A percentile compares a stretch with the other conserved stretches of the same genome.
Conservation (phyloP, 2,329 filamentous ascomycete genomes). For the Ceratocystis diversiconidia region DNA sequence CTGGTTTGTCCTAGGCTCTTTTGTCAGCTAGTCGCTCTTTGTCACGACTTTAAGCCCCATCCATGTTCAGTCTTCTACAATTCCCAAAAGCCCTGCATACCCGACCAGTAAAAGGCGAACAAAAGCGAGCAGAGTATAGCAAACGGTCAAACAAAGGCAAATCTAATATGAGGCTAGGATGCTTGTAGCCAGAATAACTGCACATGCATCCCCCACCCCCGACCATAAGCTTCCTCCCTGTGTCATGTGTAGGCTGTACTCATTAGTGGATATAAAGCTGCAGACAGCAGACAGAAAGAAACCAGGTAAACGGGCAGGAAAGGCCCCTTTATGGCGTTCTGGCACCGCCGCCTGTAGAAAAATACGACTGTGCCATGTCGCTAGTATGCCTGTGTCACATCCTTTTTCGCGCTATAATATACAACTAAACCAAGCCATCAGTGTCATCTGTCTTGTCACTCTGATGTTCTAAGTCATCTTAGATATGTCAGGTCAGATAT, state of each 20-base stretch:
- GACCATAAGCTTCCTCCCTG: neutral
- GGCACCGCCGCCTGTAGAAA: neutral
- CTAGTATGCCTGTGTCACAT: neutral
- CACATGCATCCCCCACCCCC: neutral
- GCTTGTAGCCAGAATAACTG: neutral
- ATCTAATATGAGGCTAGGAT: neutral
- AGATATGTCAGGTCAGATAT: neutral
- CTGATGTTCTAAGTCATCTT: neutral
- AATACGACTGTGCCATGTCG: neutral
- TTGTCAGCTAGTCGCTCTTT: neutral
- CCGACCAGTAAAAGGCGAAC: neutral
- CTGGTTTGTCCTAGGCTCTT: neutral
- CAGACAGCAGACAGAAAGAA: neutral
- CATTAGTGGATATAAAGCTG: neutral
- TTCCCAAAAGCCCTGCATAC: too few relatives aligned
- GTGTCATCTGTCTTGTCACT: neutral
- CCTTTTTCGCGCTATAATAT: neutral
- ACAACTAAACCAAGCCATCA: neutral
- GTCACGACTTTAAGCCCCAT: neutral
- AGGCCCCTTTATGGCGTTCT: neutral
- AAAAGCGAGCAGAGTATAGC: neutral
- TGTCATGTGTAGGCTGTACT: neutral
- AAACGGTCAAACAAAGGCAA: neutral
- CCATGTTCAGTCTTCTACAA: neutral
- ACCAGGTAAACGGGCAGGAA: neutral